Conservation (phyloP, 2,329 filamentous ascomycete species). For the Teratosphaeria destructans region DNA sequence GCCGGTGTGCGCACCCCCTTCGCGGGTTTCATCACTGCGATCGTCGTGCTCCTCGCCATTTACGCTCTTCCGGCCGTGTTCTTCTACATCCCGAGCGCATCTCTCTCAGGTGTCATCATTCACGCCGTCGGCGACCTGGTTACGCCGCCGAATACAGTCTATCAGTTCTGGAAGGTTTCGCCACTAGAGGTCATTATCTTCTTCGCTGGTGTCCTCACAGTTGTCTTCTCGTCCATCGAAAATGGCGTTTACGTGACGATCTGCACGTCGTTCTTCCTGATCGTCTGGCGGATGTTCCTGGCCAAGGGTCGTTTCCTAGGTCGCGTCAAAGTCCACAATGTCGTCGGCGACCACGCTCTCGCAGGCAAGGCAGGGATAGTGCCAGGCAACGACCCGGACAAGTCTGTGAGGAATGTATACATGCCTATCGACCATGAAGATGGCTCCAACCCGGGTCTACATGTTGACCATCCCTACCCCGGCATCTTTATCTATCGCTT, state of each 20-base stretch:
- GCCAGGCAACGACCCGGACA: slow-evolving; percentile 32
- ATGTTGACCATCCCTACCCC: slow-evolving; percentile 72
- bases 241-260: slow-evolving; percentile 87
- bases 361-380: slow-evolving; percentile 43
- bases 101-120: slow-evolving; percentile 81
- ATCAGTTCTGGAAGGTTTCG: slow-evolving; percentile 90
- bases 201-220: slow-evolving; percentile 83
- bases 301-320: slow-evolving; percentile 78
- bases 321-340: slow-evolving; percentile 70
- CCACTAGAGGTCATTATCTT: slow-evolving; percentile 87
- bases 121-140: slow-evolving; percentile 91
- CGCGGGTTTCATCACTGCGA: slow-evolving; percentile 76
- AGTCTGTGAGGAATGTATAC: slow-evolving; percentile 64
- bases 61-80: slow-evolving; percentile 83
- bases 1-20: slow-evolving; percentile 87
- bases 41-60: slow-evolving; percentile 78
- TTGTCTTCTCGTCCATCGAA: slow-evolving; percentile 80
- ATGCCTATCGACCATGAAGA: slow-evolving; percentile 79
- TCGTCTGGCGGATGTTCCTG: slow-evolving; percentile 75
- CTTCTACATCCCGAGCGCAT: slow-evolving; percentile 80
- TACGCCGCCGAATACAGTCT: slow-evolving; percentile 80
- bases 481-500: slow-evolving; percentile 95
- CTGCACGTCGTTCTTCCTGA: slow-evolving; percentile 60
- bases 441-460: slow-evolving; percentile 76
- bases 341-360: slow-evolving; percentile 64